Evolutionary conservation across 2,329 filamentous ascomycete genomes (phyloP), one percentile per base, ranked within the genome.

Genomic region (Ploettnerulaceae sp.): DNA sequence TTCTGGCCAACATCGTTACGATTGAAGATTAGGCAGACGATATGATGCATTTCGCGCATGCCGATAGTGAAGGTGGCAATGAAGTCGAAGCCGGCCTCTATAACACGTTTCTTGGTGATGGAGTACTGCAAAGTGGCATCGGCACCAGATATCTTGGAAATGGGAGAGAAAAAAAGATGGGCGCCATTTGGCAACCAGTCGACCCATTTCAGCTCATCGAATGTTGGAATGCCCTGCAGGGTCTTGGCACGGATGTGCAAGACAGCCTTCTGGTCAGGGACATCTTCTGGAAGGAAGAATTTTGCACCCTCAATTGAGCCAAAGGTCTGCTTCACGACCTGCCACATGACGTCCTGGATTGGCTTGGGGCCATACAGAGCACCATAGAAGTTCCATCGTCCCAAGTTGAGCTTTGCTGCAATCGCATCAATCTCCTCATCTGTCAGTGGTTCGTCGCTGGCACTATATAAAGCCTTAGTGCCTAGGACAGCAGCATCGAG

Each of bases 21-120:
- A 49, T 79, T 68, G 56, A 73, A 79, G 11, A 77, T 67, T 32
- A 79, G 71, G 47, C 72, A 73, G 3, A 75, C 69, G 47, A 78
- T 77, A 56, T 76, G 71, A 57, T 77, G 74, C 67, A 77, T 76
- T 59, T 77, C 74, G 8, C 74, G 66, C 51, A 7, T 47, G 1
- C 72, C 72, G 4, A 77, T 68, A 35, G 68, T 69, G 40, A 77
- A 73, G 2, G 71, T 72, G 2, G 69, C 68, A 45, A 77, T 71
- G 39, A 75, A 69, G 54, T 77, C 73, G 41, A 77, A 68, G 1
- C 71, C 71, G 31, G 66, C 64, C 47, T 73, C 66, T n/a, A 63
- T 56, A 45, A 66, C 62, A 21, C 67, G 60, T 4, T 56, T 63
- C 55, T 66, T 52, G 5, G 67, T 72, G 20, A 74, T 53, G 4